These are phyloP conservation scores for Epichloe brachyelytri DNA, from an alignment of 2,329 filamentous ascomycete species.

Conservation along the genomic window DNA sequence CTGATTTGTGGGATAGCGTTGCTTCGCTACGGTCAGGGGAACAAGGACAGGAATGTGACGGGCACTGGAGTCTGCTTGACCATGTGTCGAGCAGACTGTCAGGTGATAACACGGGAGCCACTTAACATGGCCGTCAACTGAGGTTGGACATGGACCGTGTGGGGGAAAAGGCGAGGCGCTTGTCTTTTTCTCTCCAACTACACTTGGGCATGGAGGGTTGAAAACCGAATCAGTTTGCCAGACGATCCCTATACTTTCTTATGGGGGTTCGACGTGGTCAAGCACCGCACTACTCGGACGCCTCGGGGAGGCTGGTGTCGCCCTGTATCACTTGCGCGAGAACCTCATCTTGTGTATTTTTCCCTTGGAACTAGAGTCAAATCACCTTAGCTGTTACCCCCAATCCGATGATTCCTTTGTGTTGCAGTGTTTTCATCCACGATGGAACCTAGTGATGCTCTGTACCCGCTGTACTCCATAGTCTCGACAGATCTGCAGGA, in stretches of 20 bases:
- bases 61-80: conserved; percentile 1
- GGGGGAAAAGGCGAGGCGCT: not conserved
- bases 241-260: not conserved
- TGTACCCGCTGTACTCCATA: not conserved
- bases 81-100: not conserved
- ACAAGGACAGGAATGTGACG: not conserved
- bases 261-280: not conserved
- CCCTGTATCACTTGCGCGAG: not conserved
- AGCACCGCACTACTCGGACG: not conserved
- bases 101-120: not conserved
- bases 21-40: not conserved
- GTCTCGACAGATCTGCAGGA: not conserved
- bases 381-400: not conserved
- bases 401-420: not conserved
- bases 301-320: not conserved
- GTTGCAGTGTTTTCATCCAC: not conserved
- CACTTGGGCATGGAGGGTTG: not conserved
- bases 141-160: not conserved
- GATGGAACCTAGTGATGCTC: not conserved
- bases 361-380: not conserved
- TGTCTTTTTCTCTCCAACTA: not conserved
- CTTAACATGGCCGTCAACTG: not conserved
- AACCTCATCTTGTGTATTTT: not conserved
- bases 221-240: not conserved
- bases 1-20: not conserved